Conservation (phyloP, 2,329 filamentous ascomycete genomes). For the Colletotrichum falcatum region DNA sequence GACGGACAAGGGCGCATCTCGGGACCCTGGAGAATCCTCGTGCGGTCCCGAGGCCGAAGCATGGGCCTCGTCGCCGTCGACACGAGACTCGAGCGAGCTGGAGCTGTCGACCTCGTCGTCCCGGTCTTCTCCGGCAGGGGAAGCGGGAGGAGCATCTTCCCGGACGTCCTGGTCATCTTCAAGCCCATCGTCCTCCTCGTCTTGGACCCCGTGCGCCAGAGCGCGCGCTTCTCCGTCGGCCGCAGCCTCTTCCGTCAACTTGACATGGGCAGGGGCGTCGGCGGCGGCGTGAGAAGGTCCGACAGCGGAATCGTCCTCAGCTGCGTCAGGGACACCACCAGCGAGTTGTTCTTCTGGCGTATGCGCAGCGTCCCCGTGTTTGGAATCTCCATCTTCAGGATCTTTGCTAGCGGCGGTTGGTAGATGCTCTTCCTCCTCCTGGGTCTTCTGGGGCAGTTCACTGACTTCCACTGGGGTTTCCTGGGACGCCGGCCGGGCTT, state of each 20-base stretch:
- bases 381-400: slow-evolving; percentile 34
- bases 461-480: slow-evolving; percentile 34
- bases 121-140: neutral
- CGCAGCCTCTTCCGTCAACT: slow-evolving; percentile 5
- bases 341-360: slow-evolving; percentile 28
- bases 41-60: neutral
- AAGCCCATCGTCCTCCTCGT: neutral
- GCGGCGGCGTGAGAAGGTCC: slow-evolving; percentile 23
- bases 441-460: slow-evolving; percentile 25
- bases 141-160: neutral
- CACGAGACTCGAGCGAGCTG: neutral
- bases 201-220: neutral
- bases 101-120: neutral
- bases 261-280: slow-evolving; percentile 10
- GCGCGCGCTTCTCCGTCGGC: neutral
- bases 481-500: slow-evolving; percentile 48
- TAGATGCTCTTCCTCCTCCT: slow-evolving; percentile 29
- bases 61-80: neutral
- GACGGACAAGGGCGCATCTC: fast-evolving
- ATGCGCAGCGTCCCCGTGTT: slow-evolving; percentile 29
- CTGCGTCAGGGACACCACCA: slow-evolving; percentile 34
- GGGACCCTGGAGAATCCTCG: neutral
- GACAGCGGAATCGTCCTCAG: slow-evolving; percentile 28
- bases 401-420: slow-evolving; percentile 36
- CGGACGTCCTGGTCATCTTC: neutral